Evolutionary conservation across 108 stramenopile genomes (phyloP).

Genomic region (Schizochytrium sp.): DNA sequence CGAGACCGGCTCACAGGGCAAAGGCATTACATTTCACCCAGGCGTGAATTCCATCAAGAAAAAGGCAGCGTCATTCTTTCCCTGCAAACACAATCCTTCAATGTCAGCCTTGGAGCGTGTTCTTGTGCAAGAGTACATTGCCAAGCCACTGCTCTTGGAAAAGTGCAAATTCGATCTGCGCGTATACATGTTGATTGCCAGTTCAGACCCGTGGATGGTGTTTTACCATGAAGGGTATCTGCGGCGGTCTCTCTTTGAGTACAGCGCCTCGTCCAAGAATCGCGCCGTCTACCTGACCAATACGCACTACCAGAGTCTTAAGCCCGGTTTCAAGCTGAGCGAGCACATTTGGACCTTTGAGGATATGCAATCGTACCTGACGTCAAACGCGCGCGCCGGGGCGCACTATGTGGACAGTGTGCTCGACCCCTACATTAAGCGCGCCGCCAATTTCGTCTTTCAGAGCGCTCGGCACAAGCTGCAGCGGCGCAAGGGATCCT

Average conservation of each 20-base stretch:
- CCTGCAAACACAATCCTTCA: slow-evolving; percentile 9
- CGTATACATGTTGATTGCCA: slow-evolving; percentile 11
- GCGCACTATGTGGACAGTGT: slow-evolving; percentile 10
- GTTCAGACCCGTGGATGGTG: slow-evolving; percentile 16
- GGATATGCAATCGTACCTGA: neutral
- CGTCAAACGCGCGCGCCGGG: neutral
- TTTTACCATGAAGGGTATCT: neutral
- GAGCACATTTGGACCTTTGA: slow-evolving; percentile 22
- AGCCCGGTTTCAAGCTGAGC: neutral
- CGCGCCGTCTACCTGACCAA: slow-evolving; percentile 12
- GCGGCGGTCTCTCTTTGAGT: neutral
- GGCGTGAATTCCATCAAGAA: neutral
- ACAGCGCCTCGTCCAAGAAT: slow-evolving; percentile 1
- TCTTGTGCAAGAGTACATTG: slow-evolving; percentile 19
- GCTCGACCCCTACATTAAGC: slow-evolving; percentile 11
- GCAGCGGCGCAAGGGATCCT: slow-evolving; percentile 6
- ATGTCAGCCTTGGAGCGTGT: neutral
- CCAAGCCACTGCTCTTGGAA: neutral
- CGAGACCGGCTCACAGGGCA: slow-evolving; percentile 11
- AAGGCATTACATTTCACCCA: neutral
- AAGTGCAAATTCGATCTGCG: slow-evolving; percentile 2
- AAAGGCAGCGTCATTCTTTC: neutral
- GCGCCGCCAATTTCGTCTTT: slow-evolving; percentile 16
- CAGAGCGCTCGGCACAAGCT: neutral
- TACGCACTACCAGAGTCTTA: neutral